Conservation (phyloP, 192 early-diverging fungal genomes). For the Thamnidium elegans region DNA sequence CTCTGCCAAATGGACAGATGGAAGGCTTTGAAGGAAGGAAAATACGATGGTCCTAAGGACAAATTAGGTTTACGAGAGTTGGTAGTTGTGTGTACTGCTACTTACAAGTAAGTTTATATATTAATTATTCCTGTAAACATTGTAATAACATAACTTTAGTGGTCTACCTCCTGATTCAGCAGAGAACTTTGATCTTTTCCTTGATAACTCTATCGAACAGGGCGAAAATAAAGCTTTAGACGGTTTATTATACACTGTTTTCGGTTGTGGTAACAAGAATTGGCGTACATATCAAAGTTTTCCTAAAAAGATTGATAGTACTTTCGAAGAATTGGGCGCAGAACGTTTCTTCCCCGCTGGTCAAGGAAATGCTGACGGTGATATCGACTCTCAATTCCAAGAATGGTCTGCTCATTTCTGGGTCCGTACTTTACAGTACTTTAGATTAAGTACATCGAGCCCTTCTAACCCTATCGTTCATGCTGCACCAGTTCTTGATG, state of each 20-base stretch:
- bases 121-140: too few relatives aligned
- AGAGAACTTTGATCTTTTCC: conserved; percentile 33
- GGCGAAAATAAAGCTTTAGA: conserved; percentile 26
- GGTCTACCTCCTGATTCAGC: conserved; percentile 53
- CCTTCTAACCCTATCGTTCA: conserved; percentile 16
- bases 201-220: conserved; percentile 14
- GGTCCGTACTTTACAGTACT: conserved; percentile 13
- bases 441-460: conserved; percentile 11
- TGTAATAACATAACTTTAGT: neutral
- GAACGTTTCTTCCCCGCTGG: conserved; percentile 40
- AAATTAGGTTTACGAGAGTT: conserved; percentile 11
- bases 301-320: conserved; percentile 44
- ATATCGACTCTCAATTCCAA: conserved; percentile 34
- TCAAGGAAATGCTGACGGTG: conserved; percentile 45
- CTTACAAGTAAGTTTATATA: conserved; percentile 19
- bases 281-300: conserved; percentile 58
- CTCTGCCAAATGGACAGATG: conserved; percentile 42
- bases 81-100: conserved; percentile 31
- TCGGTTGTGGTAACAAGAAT: conserved; percentile 58
- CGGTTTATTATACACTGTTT: conserved; percentile 47
- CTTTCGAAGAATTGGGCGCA: conserved; percentile 48
- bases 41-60: neutral
- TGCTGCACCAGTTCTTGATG: neutral
- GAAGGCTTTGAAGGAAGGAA: conserved; percentile 27
- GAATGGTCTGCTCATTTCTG: conserved; percentile 34